These are phyloP conservation scores for Oryza glumipatula DNA, from an alignment of 176 grass and related monocot species.

Conservation along the genomic window DNA sequence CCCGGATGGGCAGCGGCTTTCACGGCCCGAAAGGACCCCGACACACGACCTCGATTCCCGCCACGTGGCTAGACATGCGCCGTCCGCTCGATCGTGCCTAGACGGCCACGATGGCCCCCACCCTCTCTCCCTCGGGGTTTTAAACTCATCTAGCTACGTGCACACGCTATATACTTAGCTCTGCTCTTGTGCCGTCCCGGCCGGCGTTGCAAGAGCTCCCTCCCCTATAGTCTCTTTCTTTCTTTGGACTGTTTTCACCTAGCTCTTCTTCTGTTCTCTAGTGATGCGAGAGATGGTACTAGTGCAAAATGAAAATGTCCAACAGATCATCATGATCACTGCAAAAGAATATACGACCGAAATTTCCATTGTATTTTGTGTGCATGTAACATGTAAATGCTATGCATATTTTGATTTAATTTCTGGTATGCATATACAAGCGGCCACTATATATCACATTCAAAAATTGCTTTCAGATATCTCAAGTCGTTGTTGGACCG, in stretches of 20 bases:
- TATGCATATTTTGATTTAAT: not conserved
- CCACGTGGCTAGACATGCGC: constrained; percentile 47
- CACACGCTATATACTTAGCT: not conserved
- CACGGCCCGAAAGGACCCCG: constrained; percentile 10
- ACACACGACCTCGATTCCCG: constrained; percentile 28
- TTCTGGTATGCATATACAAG: not conserved
- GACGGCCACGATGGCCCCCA: constrained; percentile 49
- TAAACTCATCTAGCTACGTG: constrained; percentile 9
- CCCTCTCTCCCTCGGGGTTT: constrained; percentile 16
- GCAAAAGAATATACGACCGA: not conserved
- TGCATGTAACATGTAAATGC: not conserved
- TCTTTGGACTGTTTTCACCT: not conserved
- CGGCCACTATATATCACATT: not conserved
- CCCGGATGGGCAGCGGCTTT: constrained; percentile 17
- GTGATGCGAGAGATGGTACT: not conserved
- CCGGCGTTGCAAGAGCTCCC: not conserved
- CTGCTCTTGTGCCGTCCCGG: not conserved
- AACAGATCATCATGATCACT: not conserved
- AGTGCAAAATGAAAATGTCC: not conserved
- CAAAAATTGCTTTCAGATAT: not conserved
- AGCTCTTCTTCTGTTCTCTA: not conserved
- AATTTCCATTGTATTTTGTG: not conserved
- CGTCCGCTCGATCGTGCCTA: constrained; percentile 48
- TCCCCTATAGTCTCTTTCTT: not conserved
- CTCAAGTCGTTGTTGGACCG: not conserved